phyloP scores from a whole-genome alignment of 176 grass and related monocot genomes.

The Rhynchospora pubera region DNA sequence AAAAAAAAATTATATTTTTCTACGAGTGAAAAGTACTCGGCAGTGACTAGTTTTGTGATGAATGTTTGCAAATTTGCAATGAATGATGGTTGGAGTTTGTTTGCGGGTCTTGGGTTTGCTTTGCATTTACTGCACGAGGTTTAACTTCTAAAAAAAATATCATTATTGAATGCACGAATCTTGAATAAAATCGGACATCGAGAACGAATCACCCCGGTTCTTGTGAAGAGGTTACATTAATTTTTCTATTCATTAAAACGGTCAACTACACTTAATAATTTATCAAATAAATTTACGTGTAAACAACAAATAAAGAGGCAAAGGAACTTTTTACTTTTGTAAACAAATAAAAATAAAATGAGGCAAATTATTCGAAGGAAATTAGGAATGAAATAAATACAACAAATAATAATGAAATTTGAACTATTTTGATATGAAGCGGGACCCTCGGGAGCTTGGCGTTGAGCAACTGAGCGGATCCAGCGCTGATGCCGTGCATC shows the following conservation, averaged over 20 bases:
- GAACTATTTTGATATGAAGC: too few relatives aligned
- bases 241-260: too few relatives aligned
- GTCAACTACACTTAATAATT: too few relatives aligned
- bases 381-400: too few relatives aligned
- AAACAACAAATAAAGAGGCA: too few relatives aligned
- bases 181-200: background rate
- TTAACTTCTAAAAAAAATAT: background rate
- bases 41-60: background rate
- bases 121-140: background rate
- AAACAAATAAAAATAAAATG: background rate
- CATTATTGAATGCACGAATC: background rate
- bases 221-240: background rate
- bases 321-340: too few relatives aligned
- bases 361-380: background rate
- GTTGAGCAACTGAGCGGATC: slow-evolving; percentile 6
- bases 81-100: slow-evolving; percentile 2
- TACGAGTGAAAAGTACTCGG: background rate
- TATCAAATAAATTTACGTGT: too few relatives aligned
- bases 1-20: background rate
- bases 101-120: background rate
- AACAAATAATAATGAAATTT: too few relatives aligned
- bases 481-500: background rate
- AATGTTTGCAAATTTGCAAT: slow-evolving; percentile 4
- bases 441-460: too few relatives aligned
- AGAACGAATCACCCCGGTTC: background rate